Base-by-base conservation (phyloP, 1,284 basidiomycete species). In the Trichosporon ovoides region DNA sequence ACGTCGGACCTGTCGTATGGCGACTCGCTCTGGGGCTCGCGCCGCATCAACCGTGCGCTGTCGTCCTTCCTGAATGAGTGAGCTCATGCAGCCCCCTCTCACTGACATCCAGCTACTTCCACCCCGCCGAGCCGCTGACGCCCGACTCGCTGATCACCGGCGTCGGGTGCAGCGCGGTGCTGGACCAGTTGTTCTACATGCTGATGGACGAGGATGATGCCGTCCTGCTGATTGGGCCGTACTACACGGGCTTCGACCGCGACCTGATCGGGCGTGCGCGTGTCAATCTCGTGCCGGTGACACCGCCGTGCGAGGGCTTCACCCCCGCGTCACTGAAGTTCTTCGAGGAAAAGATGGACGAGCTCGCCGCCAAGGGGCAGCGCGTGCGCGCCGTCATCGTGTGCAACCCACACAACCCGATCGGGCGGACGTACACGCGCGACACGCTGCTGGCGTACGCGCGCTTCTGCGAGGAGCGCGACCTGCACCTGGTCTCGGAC, bases 331-430 rank as follows among this genome's bases (percentile, higher is more conserved):
- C 63, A 12, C 57, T 74, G 3, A 36, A 61, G 16, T 59, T 56
- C n/a, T 74, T 74, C 49, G 70, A 65, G 13, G 55, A 56, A 18
- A 67, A 65, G 31, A 59, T 69, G n/a, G 61, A 65, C 24, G 61
- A 71, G 53, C 59, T 70, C 14, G 59, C 55, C 24, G 52, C 38
- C 1, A 33, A 67, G 49, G 70, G 71, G 16, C 62, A 69, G 19
- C 64, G 60, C 16, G 64, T 68, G 7, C 64, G 73, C 38, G 73
- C 73, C 3, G 68, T 75, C 5, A 73, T 80, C 53, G 60, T 79
- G 0, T 77, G 75, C 53, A 80, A 79, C 55, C 78, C 79, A 2
- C 76, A 78, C 58, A 80, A 80, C 62, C 79, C 78, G 1, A 67
- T 77, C 0, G 78, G 75, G n/a, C 59, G 71, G 52, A 72, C 74